Base-by-base conservation (phyloP, 2,329 filamentous ascomycete genomes). In the Exophiala bonariae region DNA sequence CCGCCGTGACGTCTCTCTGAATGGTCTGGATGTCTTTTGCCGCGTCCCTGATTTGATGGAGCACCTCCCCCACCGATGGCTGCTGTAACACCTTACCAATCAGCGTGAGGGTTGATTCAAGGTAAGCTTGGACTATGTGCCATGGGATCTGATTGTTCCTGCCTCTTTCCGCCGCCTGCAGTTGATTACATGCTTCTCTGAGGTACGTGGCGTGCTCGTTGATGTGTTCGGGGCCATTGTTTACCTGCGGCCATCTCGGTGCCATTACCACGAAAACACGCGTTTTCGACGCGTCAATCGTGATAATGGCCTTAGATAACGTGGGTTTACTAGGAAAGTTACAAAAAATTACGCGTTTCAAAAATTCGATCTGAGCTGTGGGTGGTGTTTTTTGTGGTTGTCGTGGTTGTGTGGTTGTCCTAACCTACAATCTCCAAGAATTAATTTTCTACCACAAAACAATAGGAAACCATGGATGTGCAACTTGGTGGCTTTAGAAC, bases 281-380 rank as follows among this genome's bases (percentile, higher is more conserved):
- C 42, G 42, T 38, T 38, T 44, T 44, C 18, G 30, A 36, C 41
- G 41, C 7, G 37, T 26, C 20, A 40, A 26, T 22, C 37, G 37
- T 40, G 20, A 26, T 40, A 40, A 40, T 40, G 20, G 19, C 19
- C 32, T 23, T 4, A 17, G 32, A 35, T 35, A 36, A 37, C 41
- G 3, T 57, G 61, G 62, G 57, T 52, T 86, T 36, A 16, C 19
- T 19, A 36, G 33, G 33, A 36, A 36, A 36, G 17, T 36, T 7
- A 36, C 33, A 36, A 6, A 16, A 36, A 36, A 11, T 36, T 36
- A 7, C 33, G 33, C 33, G 33, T 36, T 36, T 36, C 33, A 36
- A 36, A 36, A 36, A 7, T 36, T 36, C 9, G 16, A 36, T 36
- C 33, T 36, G 16, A 36, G 33, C 33, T 36, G 16, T 3, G 4